Conservation (phyloP, 2,329 filamentous ascomycete genomes). For the Didymella keratinophila region DNA sequence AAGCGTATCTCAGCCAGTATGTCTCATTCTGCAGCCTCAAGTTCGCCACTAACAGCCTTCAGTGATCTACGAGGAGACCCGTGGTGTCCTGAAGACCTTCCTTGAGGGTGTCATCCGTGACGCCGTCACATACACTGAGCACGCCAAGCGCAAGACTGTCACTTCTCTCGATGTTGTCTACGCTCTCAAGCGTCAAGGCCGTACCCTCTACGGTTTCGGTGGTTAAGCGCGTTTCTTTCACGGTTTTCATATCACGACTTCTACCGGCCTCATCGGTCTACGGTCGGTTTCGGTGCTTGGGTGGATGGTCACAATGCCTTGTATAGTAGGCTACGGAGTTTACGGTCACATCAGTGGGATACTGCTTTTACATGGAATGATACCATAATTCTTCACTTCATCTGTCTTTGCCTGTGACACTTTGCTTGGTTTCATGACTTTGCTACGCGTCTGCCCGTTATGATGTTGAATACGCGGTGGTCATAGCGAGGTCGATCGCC, state of each 20-base stretch:
- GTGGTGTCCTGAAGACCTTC: constrained; percentile 80
- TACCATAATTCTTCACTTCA: constrained; percentile 44
- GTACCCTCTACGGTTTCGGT: constrained; percentile 86
- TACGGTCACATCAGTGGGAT: constrained; percentile 41
- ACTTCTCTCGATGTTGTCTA: constrained; percentile 72
- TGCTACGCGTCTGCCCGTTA: constrained; percentile 15
- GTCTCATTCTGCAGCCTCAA: constrained; percentile 24
- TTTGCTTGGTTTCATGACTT: background rate
- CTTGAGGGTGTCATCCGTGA: constrained; percentile 79
- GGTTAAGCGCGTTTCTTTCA: constrained; percentile 65
- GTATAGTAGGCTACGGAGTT: constrained; percentile 48
- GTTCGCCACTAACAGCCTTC: constrained; percentile 36
- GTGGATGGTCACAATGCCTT: constrained; percentile 46
- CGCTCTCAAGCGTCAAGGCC: constrained; percentile 70
- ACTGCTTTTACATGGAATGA: constrained; percentile 46
- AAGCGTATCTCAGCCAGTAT: constrained; percentile 62
- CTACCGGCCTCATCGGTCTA: constrained; percentile 51
- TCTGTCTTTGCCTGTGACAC: background rate
- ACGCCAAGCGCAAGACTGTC: constrained; percentile 83
- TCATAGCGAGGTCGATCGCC: constrained; percentile 5
- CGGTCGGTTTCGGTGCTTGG: constrained; percentile 66
- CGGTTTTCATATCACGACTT: constrained; percentile 50
- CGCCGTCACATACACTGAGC: constrained; percentile 79
- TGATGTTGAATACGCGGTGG: constrained; percentile 18
- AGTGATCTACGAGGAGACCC: constrained; percentile 83